phyloP scores from a whole-genome alignment of 163 green algal genomes.

The Prototheca cutis region DNA sequence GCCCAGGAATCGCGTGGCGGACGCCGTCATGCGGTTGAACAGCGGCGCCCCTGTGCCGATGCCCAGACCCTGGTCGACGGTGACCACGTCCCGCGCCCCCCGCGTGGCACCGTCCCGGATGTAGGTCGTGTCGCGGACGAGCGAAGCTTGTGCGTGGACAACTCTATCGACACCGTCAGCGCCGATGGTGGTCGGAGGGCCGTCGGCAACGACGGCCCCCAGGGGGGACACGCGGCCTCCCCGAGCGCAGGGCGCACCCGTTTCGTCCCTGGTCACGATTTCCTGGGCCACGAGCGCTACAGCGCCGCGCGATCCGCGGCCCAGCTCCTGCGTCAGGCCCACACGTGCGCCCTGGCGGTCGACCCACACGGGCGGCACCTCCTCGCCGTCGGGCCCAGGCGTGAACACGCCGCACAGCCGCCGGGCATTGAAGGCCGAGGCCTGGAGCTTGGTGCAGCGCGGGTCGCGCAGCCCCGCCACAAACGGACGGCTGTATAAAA shows the following conservation, averaged over 20 bases:
- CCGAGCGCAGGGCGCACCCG: conserved; percentile 29
- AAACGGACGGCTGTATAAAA: conserved; percentile 58
- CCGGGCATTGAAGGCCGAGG: conserved; percentile 79
- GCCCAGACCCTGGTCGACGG: conserved; percentile 80
- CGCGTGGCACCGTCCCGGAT: conserved; percentile 52
- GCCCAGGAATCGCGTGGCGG: conserved; percentile 65
- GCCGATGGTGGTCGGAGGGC: conserved; percentile 67
- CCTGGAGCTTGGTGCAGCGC: conserved; percentile 36
- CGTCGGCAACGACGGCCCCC: conserved; percentile 38
- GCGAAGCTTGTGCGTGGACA: conserved; percentile 52
- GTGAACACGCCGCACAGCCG: conserved; percentile 87
- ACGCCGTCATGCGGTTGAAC: conserved; percentile 75
- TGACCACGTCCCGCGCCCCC: conserved; percentile 56
- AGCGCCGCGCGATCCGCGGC: conserved; percentile 31
- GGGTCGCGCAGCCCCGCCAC: conserved; percentile 40
- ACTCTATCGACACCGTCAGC: conserved; percentile 53
- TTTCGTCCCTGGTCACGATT: conserved; percentile 61
- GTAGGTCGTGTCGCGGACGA: conserved; percentile 69
- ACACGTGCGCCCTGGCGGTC: conserved; percentile 81
- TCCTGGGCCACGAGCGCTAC: conserved; percentile 49
- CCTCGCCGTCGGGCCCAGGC: conserved; percentile 49
- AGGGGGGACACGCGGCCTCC: conserved; percentile 24
- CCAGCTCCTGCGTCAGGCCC: conserved; percentile 50
- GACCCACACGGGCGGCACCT: conserved; percentile 85
- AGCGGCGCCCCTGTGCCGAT: conserved; percentile 57